Evolutionary conservation across 441 rosid species (phyloP).

Genomic region (Sinapis alba): DNA sequence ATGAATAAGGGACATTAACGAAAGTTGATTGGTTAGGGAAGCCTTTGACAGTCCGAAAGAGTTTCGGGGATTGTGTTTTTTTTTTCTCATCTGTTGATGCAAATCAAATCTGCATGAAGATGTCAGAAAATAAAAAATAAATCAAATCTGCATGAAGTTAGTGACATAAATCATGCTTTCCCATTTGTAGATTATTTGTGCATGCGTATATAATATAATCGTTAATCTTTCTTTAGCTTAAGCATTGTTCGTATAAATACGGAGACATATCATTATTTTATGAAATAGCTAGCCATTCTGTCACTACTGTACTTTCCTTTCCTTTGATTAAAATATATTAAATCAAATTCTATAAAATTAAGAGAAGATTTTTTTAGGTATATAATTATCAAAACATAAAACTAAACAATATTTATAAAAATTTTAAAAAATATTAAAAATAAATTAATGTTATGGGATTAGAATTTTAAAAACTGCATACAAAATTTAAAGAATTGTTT

Average conservation of each 20-base stretch:
- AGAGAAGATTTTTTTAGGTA: too few relatives aligned
- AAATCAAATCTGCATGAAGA: background rate
- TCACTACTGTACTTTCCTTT: background rate
- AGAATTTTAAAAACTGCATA: too few relatives aligned
- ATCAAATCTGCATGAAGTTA: background rate
- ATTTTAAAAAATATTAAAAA: too few relatives aligned
- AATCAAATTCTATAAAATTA: too few relatives aligned
- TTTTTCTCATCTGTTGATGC: constrained; percentile 33
- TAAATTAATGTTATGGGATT: too few relatives aligned
- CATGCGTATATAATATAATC: constrained; percentile 16
- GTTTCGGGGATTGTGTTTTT: constrained; percentile 41
- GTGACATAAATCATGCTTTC: constrained; percentile 18
- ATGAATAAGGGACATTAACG: constrained; percentile 32
- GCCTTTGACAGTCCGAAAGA: constrained; percentile 37
- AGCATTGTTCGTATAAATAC: background rate
- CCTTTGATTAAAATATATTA: too few relatives aligned
- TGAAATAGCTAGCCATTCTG: background rate
- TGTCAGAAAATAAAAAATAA: too few relatives aligned
- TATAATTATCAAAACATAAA: too few relatives aligned
- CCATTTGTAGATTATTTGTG: background rate
- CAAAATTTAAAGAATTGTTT: too few relatives aligned
- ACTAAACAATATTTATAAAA: too few relatives aligned
- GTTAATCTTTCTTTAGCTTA: constrained; percentile 9
- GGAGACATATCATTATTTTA: background rate
- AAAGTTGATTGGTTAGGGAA: constrained; percentile 35